These are phyloP conservation scores for Funneliformis mosseae DNA, from an alignment of 192 early-diverging fungal genomes.

Conservation along the genomic window DNA sequence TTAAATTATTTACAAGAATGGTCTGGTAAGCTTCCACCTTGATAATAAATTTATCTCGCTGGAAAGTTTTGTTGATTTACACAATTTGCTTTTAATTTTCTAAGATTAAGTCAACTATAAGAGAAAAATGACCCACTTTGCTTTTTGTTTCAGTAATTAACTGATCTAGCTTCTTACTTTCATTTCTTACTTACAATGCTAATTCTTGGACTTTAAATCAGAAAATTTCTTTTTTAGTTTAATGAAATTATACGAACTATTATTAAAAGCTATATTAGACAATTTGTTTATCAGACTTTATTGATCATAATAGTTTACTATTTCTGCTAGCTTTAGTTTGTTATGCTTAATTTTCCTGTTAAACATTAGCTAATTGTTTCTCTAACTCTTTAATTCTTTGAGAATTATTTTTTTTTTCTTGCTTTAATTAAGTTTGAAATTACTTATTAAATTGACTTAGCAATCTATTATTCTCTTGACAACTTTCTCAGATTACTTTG, in stretches of 20 bases:
- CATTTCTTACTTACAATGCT: not conserved
- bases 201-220: conserved; percentile 18
- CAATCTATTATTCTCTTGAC: too few species aligned
- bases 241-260: not conserved
- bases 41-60: not conserved
- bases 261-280: not conserved
- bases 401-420: too few species aligned
- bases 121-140: too few species aligned
- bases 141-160: not conserved
- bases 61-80: not conserved
- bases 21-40: not conserved
- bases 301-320: too few species aligned
- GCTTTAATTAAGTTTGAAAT: too few species aligned
- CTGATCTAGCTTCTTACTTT: not conserved
- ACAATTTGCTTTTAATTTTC: not conserved
- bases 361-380: too few species aligned
- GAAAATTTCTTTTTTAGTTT: not conserved
- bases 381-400: too few species aligned
- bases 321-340: too few species aligned
- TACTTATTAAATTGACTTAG: too few species aligned
- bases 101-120: conserved; percentile 1
- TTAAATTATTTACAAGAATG: not conserved
- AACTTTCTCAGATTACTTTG: too few species aligned
- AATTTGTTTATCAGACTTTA: not conserved
- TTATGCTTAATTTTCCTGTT: too few species aligned